A percentile compares a stretch with the other conserved stretches of the same genome.
These are phyloP conservation scores for Lachancea dasiensis DNA, from an alignment of 805 yeast genomes.

Conservation along the genomic window DNA sequence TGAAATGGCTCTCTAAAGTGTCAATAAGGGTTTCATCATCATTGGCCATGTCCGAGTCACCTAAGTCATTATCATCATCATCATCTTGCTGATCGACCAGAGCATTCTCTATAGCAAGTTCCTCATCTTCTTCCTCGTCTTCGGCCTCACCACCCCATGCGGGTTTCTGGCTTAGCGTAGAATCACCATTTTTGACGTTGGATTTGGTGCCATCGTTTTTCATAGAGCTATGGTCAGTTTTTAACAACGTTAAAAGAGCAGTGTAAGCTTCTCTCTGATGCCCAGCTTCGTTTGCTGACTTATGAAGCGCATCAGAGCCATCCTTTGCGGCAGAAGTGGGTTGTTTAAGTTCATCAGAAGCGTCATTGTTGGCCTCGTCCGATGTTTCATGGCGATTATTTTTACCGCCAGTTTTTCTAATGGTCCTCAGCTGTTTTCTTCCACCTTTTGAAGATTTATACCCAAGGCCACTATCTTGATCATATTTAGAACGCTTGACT, in stretches of 20 bases:
- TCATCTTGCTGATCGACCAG: slow-evolving; percentile 15
- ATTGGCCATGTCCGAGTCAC: slow-evolving; percentile 27
- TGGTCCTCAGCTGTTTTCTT: slow-evolving; percentile 53
- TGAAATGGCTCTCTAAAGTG: slow-evolving; percentile 76
- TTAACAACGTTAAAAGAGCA: slow-evolving; percentile 59
- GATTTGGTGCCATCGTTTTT: slow-evolving; percentile 10
- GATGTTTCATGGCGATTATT: slow-evolving; percentile 12
- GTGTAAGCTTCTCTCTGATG: slow-evolving; percentile 41
- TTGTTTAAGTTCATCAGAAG: slow-evolving; percentile 16
- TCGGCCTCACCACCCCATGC: slow-evolving; percentile 29
- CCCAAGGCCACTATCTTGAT: not conserved
- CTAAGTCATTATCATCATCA: slow-evolving; percentile 12
- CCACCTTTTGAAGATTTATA: slow-evolving; percentile 37
- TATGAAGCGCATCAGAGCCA: not conserved
- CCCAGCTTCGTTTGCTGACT: not conserved
- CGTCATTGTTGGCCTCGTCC: slow-evolving; percentile 11
- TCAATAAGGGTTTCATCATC: slow-evolving; percentile 46
- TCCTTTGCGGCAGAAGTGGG: slow-evolving; percentile 12
- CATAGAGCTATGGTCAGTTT: slow-evolving; percentile 38
- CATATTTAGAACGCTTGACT: not conserved
- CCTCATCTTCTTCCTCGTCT: slow-evolving; percentile 21
- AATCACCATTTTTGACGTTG: slow-evolving; percentile 10
- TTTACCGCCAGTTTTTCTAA: slow-evolving; percentile 42
- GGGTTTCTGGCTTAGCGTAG: slow-evolving; percentile 21
- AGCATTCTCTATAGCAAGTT: slow-evolving; percentile 19